A percentile compares a stretch with the other conserved stretches of the same genome.
Evolutionary conservation across 495 filamentous ascomycete species (phyloP).

Genomic region (Ramalina intermedia): DNA sequence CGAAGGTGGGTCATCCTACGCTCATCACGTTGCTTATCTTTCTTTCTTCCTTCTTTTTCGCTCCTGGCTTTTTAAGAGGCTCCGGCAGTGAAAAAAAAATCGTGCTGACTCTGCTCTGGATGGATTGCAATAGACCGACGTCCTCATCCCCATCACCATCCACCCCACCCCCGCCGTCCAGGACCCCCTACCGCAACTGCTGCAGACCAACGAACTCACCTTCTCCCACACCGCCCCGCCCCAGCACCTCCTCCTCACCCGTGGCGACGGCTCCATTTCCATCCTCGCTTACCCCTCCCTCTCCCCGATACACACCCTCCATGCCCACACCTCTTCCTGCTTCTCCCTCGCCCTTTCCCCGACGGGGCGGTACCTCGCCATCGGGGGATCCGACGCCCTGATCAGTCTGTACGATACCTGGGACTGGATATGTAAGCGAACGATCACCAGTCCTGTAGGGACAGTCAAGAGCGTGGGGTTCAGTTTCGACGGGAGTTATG

Average conservation of each 20-base stretch:
- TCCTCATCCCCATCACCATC: constrained; percentile 43
- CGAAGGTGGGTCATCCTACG: constrained; percentile 42
- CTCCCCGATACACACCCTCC: constrained; percentile 43
- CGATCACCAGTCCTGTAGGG: constrained; percentile 60
- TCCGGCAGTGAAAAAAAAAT: too few relatives aligned
- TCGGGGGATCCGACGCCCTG: constrained; percentile 78
- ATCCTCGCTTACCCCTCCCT: constrained; percentile 55
- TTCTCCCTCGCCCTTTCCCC: constrained; percentile 58
- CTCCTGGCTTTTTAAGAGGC: too few relatives aligned
- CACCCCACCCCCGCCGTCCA: constrained; percentile 29
- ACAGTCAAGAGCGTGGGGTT: constrained; percentile 77
- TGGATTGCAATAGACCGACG: constrained; percentile 42
- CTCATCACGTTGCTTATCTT: too few relatives aligned
- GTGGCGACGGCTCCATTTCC: constrained; percentile 66
- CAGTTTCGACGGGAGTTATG: constrained; percentile 78
- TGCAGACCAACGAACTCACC: constrained; percentile 67
- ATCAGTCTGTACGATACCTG: constrained; percentile 84
- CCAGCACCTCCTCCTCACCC: constrained; percentile 55
- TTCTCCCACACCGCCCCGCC: constrained; percentile 53
- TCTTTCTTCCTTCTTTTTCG: too few relatives aligned
- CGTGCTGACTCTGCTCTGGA: too few relatives aligned
- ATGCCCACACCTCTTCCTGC: constrained; percentile 71
- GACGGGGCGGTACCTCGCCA: constrained; percentile 64
- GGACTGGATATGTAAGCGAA: constrained; percentile 80
- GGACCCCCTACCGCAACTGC: constrained; percentile 49